Evolutionary conservation across 2,329 filamentous ascomycete species (phyloP).

Genomic region (Pyricularia grisea): DNA sequence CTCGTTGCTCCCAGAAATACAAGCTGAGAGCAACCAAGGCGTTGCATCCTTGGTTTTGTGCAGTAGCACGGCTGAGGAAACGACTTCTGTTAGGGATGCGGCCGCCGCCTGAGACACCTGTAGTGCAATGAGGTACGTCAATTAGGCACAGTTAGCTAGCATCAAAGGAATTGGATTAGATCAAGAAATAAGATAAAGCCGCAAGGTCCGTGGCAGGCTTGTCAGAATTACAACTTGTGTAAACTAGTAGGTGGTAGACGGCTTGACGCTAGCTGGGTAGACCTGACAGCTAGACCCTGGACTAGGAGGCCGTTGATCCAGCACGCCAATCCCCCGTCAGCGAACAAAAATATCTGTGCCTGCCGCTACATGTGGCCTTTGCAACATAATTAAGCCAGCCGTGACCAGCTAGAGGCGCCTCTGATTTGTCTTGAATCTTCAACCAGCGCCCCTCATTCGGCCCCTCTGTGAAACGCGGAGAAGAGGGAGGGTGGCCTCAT

Average conservation of each 20-base stretch:
- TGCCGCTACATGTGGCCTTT: neutral
- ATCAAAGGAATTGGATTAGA: neutral
- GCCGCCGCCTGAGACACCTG: neutral
- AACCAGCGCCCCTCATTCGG: neutral
- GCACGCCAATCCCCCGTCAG: neutral
- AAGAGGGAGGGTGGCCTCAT: neutral
- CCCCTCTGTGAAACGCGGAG: neutral
- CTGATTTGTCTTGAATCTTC: neutral
- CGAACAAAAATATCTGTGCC: neutral
- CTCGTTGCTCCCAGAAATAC: neutral
- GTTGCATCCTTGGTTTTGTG: neutral
- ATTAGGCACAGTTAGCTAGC: neutral
- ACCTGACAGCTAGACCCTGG: neutral
- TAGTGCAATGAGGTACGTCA: neutral
- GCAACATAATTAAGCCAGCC: neutral
- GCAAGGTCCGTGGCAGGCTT: neutral
- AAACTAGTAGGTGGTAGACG: neutral
- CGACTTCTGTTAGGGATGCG: neutral
- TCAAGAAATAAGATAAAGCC: neutral
- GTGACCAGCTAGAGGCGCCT: neutral
- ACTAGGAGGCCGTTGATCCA: neutral
- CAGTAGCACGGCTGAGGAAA: neutral
- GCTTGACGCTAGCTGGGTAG: neutral
- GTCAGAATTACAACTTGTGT: neutral
- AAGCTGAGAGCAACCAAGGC: neutral